Base-by-base conservation (phyloP, 129 eudicot species). In the Lactuca saligna region DNA sequence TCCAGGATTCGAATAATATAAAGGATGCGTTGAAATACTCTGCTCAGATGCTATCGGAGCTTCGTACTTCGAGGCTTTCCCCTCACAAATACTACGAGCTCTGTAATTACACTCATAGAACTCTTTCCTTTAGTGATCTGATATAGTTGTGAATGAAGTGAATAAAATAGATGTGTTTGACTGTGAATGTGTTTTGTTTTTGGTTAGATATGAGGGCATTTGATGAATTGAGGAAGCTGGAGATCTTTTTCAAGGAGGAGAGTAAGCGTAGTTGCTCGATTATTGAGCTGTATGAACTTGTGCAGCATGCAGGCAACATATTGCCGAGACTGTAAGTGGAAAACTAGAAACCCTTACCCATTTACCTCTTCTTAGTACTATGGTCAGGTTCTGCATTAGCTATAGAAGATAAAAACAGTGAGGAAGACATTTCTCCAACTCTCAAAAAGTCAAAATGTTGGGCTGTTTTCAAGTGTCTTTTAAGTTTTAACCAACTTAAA, bases 1-100 rank as follows among this genome's bases (percentile, higher is more conserved):
- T n/a, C 6, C 72, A 93, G 98, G 98, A 93, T 66, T 86, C 98
- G 59, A 89, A 93, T 78, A 93, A 93, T 87, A 65, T 93, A 60
- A 89, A 81, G 75, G 98, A 93, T 20, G 97, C 97, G 11, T 86
- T 93, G 63, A 93, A 89, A 76, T 93, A 84, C 79, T 93, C 98
- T 31, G 97, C 98, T 79, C 98, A 89, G 97, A 93, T 93, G 98
- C 88, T 93, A 5, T 93, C 98, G 41, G 98, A 93, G 95, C 96
- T 93, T 16, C 95, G 98, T 34, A 93, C 98, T 65, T 89, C 98
- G 15, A 78, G 91, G 74, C 91, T 93, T 39, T 89, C 98, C 7
- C 98, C 98, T 77, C 96, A 89, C 76, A 93, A 93, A 68, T 93
- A 93, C 77, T 93, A 93, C 54, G 95, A 90, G 69, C 87, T 93